Base-by-base conservation (phyloP, 106 monocot genomes). In the Acorus calamus region DNA sequence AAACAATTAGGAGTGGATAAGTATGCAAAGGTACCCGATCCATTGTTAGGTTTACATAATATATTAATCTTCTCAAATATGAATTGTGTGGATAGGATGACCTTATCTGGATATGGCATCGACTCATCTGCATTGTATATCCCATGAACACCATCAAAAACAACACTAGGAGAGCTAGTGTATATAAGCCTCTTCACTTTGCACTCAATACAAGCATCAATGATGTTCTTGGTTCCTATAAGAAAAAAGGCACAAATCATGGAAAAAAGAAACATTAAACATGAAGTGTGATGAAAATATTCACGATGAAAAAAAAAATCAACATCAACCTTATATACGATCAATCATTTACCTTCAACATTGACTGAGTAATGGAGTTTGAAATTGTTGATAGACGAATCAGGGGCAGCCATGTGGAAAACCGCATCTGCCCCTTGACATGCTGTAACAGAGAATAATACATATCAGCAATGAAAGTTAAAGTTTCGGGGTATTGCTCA, bases 341-440 rank as follows among this genome's bases (percentile, higher is more conserved):
- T 28, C 28, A 28, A 74, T 53, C 7, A 11, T 65, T 47, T 69
- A 96, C 96, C 96, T 80, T 88, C 78, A 44, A 96, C 91, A 66
- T 96, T 96, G 43, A 96, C 96, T 7, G 96, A 91, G 69, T 85
- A 83, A 75, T 96, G 96, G 74, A 96, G 96, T 61, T 87, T 70
- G 71, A 80, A 83, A 57, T 85, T 96, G 76, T 96, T 96, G 75
- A 96, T 85, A 5, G 96, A 96, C 44, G 96, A 96, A 66, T 96
- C 96, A 10, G 96, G 96, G 11, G 96, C 87, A 59, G 96, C 96
- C 96, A 96, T 96, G 68, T 96, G 96, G 68, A 91, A 96, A 62
- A 96, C 84, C 66, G 67, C 87, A 52, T 96, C 87, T 42, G 71
- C 87, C 14, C 91, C 96, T 67, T 78, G 50, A 75, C 83, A 75